A percentile compares a stretch with the other conserved stretches of the same genome.
These are phyloP conservation scores for Leccinum pellstonianum DNA, from an alignment of 768 basidiomycete genomes.

Conservation along the genomic window DNA sequence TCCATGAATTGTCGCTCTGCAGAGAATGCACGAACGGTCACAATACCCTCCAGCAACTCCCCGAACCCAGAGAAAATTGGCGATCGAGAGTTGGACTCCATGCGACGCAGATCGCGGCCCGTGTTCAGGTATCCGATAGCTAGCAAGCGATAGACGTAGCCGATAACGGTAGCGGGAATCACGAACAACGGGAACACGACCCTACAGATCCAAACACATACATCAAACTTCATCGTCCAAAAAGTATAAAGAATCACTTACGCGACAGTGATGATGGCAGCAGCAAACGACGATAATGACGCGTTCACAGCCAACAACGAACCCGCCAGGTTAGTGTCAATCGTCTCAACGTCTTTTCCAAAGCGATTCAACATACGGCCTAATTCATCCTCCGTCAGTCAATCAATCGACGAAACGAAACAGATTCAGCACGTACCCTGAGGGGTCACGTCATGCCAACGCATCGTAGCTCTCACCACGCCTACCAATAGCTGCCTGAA, in stretches of 20 bases:
- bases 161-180: conserved; percentile 71
- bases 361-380: conserved; percentile 88
- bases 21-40: conserved; percentile 91
- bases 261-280: conserved; percentile 72
- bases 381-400: conserved; percentile 19
- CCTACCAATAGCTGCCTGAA: conserved; percentile 58
- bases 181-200: conserved; percentile 82
- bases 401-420: neutral
- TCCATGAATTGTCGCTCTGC: conserved; percentile 78
- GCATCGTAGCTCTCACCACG: conserved; percentile 80
- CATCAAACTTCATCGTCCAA: conserved; percentile 10
- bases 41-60: conserved; percentile 83
- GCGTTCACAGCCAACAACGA: conserved; percentile 76
- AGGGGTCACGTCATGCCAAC: conserved; percentile 83
- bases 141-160: conserved; percentile 66
- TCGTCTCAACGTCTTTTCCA: conserved; percentile 84
- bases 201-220: conserved; percentile 30
- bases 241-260: conserved; percentile 33
- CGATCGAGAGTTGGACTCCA: conserved; percentile 86
- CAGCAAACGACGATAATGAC: conserved; percentile 73
- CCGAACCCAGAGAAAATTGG: conserved; percentile 84
- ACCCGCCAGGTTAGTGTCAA: conserved; percentile 69
- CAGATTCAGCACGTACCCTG: conserved; percentile 44
- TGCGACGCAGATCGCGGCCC: conserved; percentile 80
- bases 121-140: conserved; percentile 75